Evolutionary conservation across 305 asterid species (phyloP), one percentile per base, ranked within the genome.

Genomic region (Striga hermonthica): DNA sequence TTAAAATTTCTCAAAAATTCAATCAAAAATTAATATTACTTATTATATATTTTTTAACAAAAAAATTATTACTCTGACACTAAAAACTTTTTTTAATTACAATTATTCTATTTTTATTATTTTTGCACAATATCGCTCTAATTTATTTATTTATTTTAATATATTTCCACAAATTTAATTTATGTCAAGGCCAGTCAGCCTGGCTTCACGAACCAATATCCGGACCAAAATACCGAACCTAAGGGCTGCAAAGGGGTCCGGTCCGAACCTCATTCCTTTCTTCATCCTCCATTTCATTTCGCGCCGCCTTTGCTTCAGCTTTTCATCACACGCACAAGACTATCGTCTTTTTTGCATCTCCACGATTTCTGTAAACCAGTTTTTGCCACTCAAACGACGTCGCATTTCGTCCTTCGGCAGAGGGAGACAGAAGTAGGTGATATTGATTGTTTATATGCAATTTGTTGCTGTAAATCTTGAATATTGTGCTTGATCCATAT

Each of bases 241-340:
- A 22, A 22, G 31, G 31, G 31, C 31, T 1, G 1, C 31, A 22
- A 22, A 12, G 40, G 14, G 66, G 61, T 14, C 36, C 50, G 66
- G 61, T 14, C 36, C 50, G 35, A 53, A 31, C 44, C 63, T 37
- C 6, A 39, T 68, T 64, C 10, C 10, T 9, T 47, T 22, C 36
- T 35, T 64, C 57, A 41, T 53, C 68, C 40, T 34, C 45, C n/a
- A 7, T 66, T 61, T 41, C 61, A 55, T 61, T 16, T 61, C 38
- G 72, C 74, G 77, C 74, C 80, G 77, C 72, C 72, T 45, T 45
- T 6, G 22, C 59, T 70, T 76, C 68, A 67, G 74, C 68, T 72
- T 76, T 67, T 73, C 31, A 15, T 52, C 57, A 41, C 14, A 31
- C 50, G 31, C 6, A 50, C 4, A 28, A 48, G 16, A 41, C 12